Conservation (phyloP, 2,329 filamentous ascomycete species). For the Hypoxylon sp. region DNA sequence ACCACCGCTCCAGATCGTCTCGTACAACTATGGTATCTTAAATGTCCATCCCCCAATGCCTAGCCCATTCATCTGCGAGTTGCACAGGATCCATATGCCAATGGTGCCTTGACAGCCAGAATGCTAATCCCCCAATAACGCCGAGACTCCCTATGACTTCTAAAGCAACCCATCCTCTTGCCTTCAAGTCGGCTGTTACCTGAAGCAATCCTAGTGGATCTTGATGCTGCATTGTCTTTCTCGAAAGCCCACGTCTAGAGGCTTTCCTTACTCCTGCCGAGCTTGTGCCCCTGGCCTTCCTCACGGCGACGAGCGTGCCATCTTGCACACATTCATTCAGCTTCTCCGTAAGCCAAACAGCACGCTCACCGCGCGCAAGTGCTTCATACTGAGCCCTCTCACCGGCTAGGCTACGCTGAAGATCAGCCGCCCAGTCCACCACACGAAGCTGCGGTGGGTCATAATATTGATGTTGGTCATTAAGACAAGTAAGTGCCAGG, state of each 20-base stretch:
- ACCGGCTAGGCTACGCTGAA: slow-evolving; percentile 81
- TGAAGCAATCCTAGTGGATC: slow-evolving; percentile 86
- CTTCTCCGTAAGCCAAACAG: slow-evolving; percentile 77
- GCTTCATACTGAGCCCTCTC: slow-evolving; percentile 79
- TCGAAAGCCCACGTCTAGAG: slow-evolving; percentile 29
- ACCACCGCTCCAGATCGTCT: slow-evolving; percentile 19
- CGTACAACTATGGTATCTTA: slow-evolving; percentile 41
- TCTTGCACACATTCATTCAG: slow-evolving; percentile 78
- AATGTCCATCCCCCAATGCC: slow-evolving; percentile 49
- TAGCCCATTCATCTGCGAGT: slow-evolving; percentile 52
- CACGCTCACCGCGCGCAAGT: slow-evolving; percentile 73
- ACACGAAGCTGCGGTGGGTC: slow-evolving; percentile 70
- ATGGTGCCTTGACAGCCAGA: slow-evolving; percentile 67
- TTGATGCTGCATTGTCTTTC: slow-evolving; percentile 61
- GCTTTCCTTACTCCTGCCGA: slow-evolving; percentile 47
- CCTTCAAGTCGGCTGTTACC: slow-evolving; percentile 76
- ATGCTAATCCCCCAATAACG: slow-evolving; percentile 78
- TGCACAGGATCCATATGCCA: slow-evolving; percentile 57
- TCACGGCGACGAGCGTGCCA: slow-evolving; percentile 71
- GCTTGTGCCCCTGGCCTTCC: slow-evolving; percentile 54
- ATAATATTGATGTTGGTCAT: slow-evolving; percentile 59
- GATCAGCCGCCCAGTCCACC: slow-evolving; percentile 85
- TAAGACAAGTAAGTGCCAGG: slow-evolving; percentile 73
- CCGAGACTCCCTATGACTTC: slow-evolving; percentile 83
- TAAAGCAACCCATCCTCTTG: slow-evolving; percentile 76